Percentiles rank a stretch among this genome's conserved stretches.
phyloP scores from a whole-genome alignment of 2,329 filamentous ascomycete genomes.

The Arthroderma sp. region DNA sequence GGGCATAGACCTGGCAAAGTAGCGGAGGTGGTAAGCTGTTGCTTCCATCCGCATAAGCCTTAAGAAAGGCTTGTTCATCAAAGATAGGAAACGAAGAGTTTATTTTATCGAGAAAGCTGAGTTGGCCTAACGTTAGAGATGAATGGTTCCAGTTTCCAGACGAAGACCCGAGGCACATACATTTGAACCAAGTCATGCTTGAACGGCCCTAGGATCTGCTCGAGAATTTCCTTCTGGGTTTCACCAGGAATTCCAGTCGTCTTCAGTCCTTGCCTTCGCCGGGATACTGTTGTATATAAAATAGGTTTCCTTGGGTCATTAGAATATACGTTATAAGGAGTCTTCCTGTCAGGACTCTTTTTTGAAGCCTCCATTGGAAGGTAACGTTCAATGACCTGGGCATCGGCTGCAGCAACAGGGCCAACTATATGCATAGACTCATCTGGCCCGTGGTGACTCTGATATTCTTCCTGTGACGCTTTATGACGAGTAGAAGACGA shows the following conservation, averaged over 20 bases:
- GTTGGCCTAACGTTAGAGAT: conserved; percentile 10
- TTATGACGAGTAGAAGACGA: neutral
- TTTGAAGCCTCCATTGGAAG: conserved; percentile 33
- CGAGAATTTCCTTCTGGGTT: conserved; percentile 43
- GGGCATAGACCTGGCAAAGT: conserved; percentile 45
- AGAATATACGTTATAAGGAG: conserved; percentile 39
- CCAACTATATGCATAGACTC: conserved; percentile 45
- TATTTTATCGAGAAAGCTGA: conserved; percentile 43
- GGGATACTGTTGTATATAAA: conserved; percentile 37
- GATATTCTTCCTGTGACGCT: neutral
- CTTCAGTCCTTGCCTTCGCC: conserved; percentile 36
- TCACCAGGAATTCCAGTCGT: conserved; percentile 30
- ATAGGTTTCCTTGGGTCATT: conserved; percentile 35
- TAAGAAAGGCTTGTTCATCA: conserved; percentile 42
- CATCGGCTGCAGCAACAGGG: conserved; percentile 46
- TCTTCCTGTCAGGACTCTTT: conserved; percentile 26
- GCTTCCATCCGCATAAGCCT: conserved; percentile 33
- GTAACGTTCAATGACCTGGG: conserved; percentile 48
- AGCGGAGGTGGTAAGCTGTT: conserved; percentile 42
- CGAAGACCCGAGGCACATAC: conserved; percentile 27
- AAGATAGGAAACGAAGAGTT: conserved; percentile 51
- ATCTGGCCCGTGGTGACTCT: conserved; percentile 12
- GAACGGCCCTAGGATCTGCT: conserved; percentile 46
- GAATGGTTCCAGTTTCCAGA: conserved; percentile 5
- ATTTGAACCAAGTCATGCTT: conserved; percentile 39